phyloP scores from a whole-genome alignment of 192 early-diverging fungal species.

The Haplosporangium gracile region DNA sequence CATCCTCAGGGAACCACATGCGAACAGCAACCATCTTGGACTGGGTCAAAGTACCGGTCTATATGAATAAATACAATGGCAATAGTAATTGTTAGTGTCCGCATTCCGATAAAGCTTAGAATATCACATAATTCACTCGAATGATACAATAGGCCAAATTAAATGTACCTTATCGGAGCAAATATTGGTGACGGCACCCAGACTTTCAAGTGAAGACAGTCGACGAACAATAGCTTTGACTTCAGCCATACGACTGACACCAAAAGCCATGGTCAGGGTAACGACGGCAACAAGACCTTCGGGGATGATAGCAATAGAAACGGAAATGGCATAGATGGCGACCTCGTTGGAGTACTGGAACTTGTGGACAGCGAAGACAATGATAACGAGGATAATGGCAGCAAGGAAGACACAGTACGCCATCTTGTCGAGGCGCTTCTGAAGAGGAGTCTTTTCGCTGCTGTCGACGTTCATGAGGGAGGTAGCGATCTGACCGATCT shows the following conservation, averaged over 20 bases:
- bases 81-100: not conserved
- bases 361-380: constrained; percentile 83
- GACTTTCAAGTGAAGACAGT: constrained; percentile 87
- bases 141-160: not conserved
- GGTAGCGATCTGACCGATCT: constrained; percentile 93
- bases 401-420: constrained; percentile 82
- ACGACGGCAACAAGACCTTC: constrained; percentile 94
- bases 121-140: not conserved
- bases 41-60: constrained; percentile 92
- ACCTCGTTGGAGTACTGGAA: constrained; percentile 72
- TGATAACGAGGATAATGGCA: constrained; percentile 80
- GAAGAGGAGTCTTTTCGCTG: constrained; percentile 72
- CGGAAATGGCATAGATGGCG: constrained; percentile 82
- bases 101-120: not conserved
- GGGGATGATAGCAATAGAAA: constrained; percentile 95
- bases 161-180: constrained; percentile 88
- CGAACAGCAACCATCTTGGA: constrained; percentile 93
- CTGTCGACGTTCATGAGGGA: constrained; percentile 74
- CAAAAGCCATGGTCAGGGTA: constrained; percentile 93
- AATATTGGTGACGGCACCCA: constrained; percentile 94
- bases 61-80: not conserved
- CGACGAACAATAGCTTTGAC: constrained; percentile 92
- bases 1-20: constrained; percentile 84
- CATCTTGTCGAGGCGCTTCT: constrained; percentile 78
- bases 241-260: constrained; percentile 89